These are phyloP conservation scores for Xanthoconium separans DNA, from an alignment of 1,284 basidiomycete species.

Conservation along the genomic window DNA sequence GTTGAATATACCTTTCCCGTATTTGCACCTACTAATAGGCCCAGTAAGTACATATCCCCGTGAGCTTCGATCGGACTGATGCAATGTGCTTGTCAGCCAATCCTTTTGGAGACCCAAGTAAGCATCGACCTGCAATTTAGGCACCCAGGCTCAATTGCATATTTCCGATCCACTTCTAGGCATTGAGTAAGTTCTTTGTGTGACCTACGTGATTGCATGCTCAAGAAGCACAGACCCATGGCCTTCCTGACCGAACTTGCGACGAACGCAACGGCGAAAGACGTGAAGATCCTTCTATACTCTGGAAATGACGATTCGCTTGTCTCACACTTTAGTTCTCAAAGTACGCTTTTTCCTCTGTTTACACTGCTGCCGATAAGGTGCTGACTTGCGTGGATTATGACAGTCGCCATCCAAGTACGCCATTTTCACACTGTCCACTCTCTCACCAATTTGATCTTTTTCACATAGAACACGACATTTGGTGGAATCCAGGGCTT, in stretches of 20 bases:
- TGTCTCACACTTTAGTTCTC: constrained; percentile 61
- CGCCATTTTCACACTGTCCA: background rate
- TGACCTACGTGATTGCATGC: background rate
- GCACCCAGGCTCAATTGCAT: background rate
- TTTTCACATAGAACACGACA: constrained; percentile 56
- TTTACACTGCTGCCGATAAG: background rate
- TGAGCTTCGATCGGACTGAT: constrained; percentile 4
- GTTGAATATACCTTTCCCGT: constrained; percentile 46
- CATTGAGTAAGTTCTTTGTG: constrained; percentile 41
- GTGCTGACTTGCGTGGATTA: too few species aligned
- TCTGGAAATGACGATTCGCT: constrained; percentile 28
- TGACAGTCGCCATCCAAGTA: constrained; percentile 60
- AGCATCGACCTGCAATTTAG: constrained; percentile 15
- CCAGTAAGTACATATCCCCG: background rate
- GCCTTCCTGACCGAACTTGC: constrained; percentile 63
- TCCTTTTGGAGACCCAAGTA: constrained; percentile 42
- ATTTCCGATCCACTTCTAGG: constrained; percentile 31
- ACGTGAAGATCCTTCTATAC: constrained; percentile 53
- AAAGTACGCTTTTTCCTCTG: constrained; percentile 41
- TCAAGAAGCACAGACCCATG: constrained; percentile 47
- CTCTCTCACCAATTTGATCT: background rate
- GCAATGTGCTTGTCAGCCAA: constrained; percentile 8
- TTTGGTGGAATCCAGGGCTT: constrained; percentile 74
- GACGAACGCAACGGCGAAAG: constrained; percentile 51
- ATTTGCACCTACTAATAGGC: too few species aligned